Conservation (phyloP, 108 stramenopile genomes). For the Skeletonema potamos region DNA sequence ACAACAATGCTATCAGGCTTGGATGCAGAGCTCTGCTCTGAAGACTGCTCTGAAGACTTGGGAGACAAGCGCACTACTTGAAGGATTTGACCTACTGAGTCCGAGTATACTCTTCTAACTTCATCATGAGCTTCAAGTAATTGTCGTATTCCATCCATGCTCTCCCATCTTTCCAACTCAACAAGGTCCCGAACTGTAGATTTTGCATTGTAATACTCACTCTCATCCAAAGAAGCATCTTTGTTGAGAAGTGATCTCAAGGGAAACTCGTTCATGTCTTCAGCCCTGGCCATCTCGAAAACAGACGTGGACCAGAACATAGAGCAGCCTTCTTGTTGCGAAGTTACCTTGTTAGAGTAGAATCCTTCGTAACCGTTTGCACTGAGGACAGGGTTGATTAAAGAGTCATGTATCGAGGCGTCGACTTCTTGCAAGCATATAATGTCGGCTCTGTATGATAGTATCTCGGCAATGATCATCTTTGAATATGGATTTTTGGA, state of each 20-base stretch:
- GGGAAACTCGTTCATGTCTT: conserved; percentile 46
- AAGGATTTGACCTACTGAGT: conserved; percentile 58
- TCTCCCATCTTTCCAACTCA: conserved; percentile 47
- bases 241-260: conserved; percentile 9
- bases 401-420: conserved; percentile 25
- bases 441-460: conserved; percentile 67
- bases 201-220: conserved; percentile 28
- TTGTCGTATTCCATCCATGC: conserved; percentile 39
- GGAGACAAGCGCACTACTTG: conserved; percentile 43
- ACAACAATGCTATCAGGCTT: conserved; percentile 42
- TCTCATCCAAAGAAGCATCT: background rate
- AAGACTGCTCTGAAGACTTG: background rate
- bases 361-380: conserved; percentile 44
- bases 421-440: conserved; percentile 88
- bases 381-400: conserved; percentile 30
- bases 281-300: conserved; percentile 40
- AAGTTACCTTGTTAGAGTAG: conserved; percentile 39
- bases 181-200: conserved; percentile 12
- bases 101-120: conserved; percentile 40
- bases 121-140: conserved; percentile 44
- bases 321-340: conserved; percentile 64
- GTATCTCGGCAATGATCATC: conserved; percentile 71
- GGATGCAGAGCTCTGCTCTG: background rate
- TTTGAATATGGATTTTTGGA: background rate
- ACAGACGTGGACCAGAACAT: conserved; percentile 61